Percentiles rank a stretch among this genome's conserved stretches.
Evolutionary conservation across 192 early-diverging fungal genomes (phyloP).

Genomic region (Chytriomyces confervae): DNA sequence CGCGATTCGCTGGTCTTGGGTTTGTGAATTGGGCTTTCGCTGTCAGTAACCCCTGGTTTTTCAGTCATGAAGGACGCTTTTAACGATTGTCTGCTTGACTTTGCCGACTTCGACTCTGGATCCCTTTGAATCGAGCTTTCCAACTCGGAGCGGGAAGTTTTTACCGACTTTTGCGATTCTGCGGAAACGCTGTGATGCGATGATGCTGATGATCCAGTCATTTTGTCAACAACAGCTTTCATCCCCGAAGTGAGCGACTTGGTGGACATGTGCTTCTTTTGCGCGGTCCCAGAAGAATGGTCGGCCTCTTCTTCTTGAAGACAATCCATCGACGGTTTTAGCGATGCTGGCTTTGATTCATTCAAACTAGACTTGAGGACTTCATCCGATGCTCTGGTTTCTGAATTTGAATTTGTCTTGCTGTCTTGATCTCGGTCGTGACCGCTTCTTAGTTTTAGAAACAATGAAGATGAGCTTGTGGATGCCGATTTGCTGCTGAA

Average conservation of each 20-base stretch:
- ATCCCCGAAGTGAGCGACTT: slow-evolving; percentile 20
- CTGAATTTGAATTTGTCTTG: background rate
- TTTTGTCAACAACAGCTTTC: background rate
- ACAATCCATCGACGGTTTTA: slow-evolving; percentile 1
- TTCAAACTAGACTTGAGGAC: too few relatives aligned
- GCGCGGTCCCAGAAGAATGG: too few relatives aligned
- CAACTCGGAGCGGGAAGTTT: too few relatives aligned
- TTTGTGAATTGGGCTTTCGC: too few relatives aligned
- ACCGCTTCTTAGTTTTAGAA: background rate
- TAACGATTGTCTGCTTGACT: too few relatives aligned
- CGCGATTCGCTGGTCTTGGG: too few relatives aligned
- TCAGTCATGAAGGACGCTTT: too few relatives aligned
- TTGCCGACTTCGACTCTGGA: too few relatives aligned
- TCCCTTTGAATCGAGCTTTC: too few relatives aligned
- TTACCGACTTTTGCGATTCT: too few relatives aligned
- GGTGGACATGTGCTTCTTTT: slow-evolving; percentile 3
- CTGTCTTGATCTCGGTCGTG: background rate
- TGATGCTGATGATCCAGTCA: slow-evolving; percentile 12
- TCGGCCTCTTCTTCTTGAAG: background rate
- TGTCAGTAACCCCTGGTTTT: too few relatives aligned
- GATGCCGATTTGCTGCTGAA: background rate
- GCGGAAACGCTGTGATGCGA: background rate
- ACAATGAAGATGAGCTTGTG: background rate
- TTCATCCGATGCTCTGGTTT: too few relatives aligned
- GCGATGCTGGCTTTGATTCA: slow-evolving; percentile 5